Evolutionary conservation across 176 grass and related monocot species (phyloP), one percentile per base, ranked within the genome.

Genomic region (Tuctoria greenei): DNA sequence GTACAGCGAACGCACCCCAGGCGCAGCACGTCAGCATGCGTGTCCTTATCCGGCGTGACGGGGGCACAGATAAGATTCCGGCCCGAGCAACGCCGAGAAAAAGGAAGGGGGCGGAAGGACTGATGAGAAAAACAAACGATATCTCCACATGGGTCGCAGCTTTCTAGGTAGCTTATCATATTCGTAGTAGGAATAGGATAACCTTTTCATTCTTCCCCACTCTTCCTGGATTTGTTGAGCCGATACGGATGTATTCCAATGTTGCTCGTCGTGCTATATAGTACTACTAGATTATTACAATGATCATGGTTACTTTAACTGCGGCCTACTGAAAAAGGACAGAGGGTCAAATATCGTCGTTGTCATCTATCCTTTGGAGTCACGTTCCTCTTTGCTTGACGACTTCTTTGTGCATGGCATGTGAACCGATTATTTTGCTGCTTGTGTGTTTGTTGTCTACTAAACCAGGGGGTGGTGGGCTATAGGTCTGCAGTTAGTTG

Each of bases 211-310:
- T 66, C 31, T 24, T 86, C 61, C 40, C 44, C 39, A 69, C 8
- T 34, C 42, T 74, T 83, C 42, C 64, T 74, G 18, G n/a, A 83
- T 73, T 69, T 64, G 63, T 79, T 74, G 67, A 39, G 44, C 75
- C n/a, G 63, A 74, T 61, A 73, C 50, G 28, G 51, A 78, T 43
- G 57, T 77, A 57, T 47, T n/a, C 34, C 7, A 8, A 61, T 10
- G 42, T 16, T 78, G 58, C 34, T 59, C 12, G 21, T 31, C 66
- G 66, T 58, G 38, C 58, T 64, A 41, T 35, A 52, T 42, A 66
- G 25, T 54, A n/a, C 7, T 54, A 9, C 15, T 49, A 49, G 46
- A 49, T 49, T 51, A 69, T 78, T 51, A 52, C 27, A 1, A 27
- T 43, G 26, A 14, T 38, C 44, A 16, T 64, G 20, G 2, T 51